Evolutionary conservation across 805 yeast genomes (phyloP), one percentile per base, ranked within the genome.

Genomic region (Candida maesae): DNA sequence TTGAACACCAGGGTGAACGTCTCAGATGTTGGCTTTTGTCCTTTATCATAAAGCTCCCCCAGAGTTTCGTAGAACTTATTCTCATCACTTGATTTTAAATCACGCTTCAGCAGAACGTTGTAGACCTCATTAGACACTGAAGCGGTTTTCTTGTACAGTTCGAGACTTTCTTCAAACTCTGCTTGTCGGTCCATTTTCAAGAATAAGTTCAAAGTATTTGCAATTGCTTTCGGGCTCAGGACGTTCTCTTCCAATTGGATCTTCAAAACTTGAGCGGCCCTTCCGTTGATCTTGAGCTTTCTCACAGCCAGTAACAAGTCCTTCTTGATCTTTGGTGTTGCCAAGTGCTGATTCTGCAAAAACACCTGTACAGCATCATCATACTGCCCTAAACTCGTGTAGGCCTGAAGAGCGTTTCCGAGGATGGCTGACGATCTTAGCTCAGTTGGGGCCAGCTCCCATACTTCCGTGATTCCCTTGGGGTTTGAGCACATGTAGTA

Each of bases 1-100:
- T 41, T 34, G 10, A 52, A 42, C 29, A 55, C 20, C 12, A 48
- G 25, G 5, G 35, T 29, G 36, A 50, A 52, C 1, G 57, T 50
- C 14, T 33, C 30, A 1, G 38, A 10, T 6, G 48, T 48, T 15
- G 54, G 52, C 15, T 33, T 41, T 21, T 21, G 19, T 16, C 35
- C 24, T 2, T 33, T 19, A 6, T 34, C 16, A 26, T 47, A 44
- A 15, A 47, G 35, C 6, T 20, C 17, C 4, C 41, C 17, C 16
- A 47, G 20, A 17, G 28, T 19, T 4, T 35, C 33, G 18, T 28
- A 44, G 21, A 47, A 47, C 26, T 28, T 29, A 13, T 17, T 10
- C 3, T 38, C 6, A 13, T 45, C 44, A 3, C 24, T 13, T 3
- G 26, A 10, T 9, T 17, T 17, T 15, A 39, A 20, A 5, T 42